Evolutionary conservation across 164 flowering plant genomes (phyloP).

Genomic region (Liriodendron chinense): DNA sequence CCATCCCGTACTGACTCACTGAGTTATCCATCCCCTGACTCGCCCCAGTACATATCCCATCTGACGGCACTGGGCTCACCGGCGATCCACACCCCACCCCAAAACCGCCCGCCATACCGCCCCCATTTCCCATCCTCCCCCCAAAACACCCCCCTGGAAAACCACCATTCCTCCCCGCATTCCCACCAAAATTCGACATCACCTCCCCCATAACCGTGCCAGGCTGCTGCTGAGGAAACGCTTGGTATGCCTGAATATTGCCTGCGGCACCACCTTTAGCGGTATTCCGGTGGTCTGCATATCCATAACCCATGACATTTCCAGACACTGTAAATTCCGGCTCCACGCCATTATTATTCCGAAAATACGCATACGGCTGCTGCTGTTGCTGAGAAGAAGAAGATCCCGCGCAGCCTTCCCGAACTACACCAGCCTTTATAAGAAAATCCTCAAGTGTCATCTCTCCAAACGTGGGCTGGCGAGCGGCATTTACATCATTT

Average conservation of each 20-base stretch:
- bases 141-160: conserved; percentile 27
- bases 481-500: conserved; percentile 31
- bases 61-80: conserved; percentile 66
- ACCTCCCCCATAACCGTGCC: not conserved
- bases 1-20: not conserved
- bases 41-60: conserved; percentile 27
- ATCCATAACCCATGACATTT: not conserved
- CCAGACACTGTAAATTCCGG: not conserved
- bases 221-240: not conserved
- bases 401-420: conserved; percentile 33
- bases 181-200: conserved; percentile 19
- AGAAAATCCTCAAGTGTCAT: conserved; percentile 95
- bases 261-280: conserved; percentile 10
- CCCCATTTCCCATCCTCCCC: conserved; percentile 47
- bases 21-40: not conserved
- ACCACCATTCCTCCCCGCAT: conserved; percentile 16
- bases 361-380: not conserved
- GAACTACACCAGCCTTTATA: conserved; percentile 84
- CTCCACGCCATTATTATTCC: not conserved
- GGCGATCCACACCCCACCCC: conserved; percentile 36
- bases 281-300: conserved; percentile 14
- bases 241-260: not conserved
- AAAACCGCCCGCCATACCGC: conserved; percentile 19
- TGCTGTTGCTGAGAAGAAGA: not conserved
- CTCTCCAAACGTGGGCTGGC: conserved; percentile 85